Evolutionary conservation across 257 asterid species (phyloP), one percentile per base, ranked within the genome.

Genomic region (Eustoma russellianum): DNA sequence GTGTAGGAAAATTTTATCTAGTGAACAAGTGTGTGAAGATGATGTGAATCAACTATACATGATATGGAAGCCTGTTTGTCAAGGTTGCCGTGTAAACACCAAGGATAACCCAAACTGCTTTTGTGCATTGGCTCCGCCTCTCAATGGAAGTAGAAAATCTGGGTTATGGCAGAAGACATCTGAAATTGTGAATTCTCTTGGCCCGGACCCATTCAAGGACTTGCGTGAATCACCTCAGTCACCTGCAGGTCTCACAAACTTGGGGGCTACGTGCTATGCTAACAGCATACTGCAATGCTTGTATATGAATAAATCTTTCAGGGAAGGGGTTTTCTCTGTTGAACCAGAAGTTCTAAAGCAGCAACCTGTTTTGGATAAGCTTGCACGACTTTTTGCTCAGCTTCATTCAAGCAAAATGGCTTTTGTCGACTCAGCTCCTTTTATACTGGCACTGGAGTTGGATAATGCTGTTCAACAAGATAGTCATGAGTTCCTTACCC

Each of bases 211-310:
- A 5, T 74, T 80, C 6, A 57, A 40, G 61, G 88, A 87, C 73
- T 78, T 79, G 46, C 98, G 98, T 33, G 77, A 77, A 34, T 87
- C 94, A 50, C 73, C 81, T 9, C 59, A 66, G 35, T 78, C 93
- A 47, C 98, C 98, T 9, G 97, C 98, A 33, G 98, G 98, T 38
- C 94, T 91, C 62, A 91, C 96, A 54, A 91, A 91, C 77, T 82
- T 91, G 56, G 98, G 98, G 38, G 98, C 98, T 7, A 91, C 98
- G 62, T 91, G 98, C 84, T 91, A 91, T 74, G 98, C 98, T 44
- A 91, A 91, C 70, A 91, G 98, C 76, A 91, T 91, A 53, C 79
- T 91, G 58, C 98, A 91, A 57, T 91, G 91, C 69, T 70, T 91
- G 44, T 91, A 80, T 71, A 91, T 87, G 98, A 82, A 87, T 65